phyloP scores from a whole-genome alignment of 1,284 basidiomycete genomes.

The Moesziomyces aphidis region DNA sequence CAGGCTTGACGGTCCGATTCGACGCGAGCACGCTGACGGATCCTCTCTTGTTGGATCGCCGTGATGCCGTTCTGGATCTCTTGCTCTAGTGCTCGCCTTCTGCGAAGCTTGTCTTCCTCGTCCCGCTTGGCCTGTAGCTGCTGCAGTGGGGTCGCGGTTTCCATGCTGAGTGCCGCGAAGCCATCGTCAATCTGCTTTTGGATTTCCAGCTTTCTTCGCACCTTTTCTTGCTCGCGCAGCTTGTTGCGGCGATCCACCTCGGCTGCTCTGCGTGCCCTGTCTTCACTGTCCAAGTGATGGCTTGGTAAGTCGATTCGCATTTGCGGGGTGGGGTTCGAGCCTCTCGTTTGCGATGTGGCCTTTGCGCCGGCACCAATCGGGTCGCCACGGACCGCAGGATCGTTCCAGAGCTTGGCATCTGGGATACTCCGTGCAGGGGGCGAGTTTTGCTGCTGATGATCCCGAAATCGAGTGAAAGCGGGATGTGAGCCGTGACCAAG shows the following conservation, averaged over 20 bases:
- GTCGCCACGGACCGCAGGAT: neutral
- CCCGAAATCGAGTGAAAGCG: neutral
- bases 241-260: slow-evolving; percentile 38
- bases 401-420: neutral
- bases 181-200: slow-evolving; percentile 26
- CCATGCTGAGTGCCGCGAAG: slow-evolving; percentile 21
- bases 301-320: neutral
- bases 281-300: slow-evolving; percentile 2
- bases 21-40: slow-evolving; percentile 11
- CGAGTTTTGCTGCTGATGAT: neutral
- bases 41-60: slow-evolving; percentile 22
- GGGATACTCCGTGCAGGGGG: no score
- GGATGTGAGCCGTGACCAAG: slow-evolving; percentile 22
- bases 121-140: slow-evolving; percentile 29
- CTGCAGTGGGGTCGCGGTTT: slow-evolving; percentile 18
- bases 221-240: slow-evolving; percentile 21
- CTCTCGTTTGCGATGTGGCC: no score
- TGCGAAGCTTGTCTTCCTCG: slow-evolving; percentile 21
- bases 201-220: slow-evolving; percentile 17
- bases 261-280: slow-evolving; percentile 15
- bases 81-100: slow-evolving; percentile 19
- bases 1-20: slow-evolving; percentile 20
- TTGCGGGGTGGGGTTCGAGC: no score
- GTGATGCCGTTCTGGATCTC: slow-evolving; percentile 26
- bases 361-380: neutral